Evolutionary conservation across 192 early-diverging fungal genomes (phyloP), one percentile per base, ranked within the genome.

Genomic region (Endogone sp.): DNA sequence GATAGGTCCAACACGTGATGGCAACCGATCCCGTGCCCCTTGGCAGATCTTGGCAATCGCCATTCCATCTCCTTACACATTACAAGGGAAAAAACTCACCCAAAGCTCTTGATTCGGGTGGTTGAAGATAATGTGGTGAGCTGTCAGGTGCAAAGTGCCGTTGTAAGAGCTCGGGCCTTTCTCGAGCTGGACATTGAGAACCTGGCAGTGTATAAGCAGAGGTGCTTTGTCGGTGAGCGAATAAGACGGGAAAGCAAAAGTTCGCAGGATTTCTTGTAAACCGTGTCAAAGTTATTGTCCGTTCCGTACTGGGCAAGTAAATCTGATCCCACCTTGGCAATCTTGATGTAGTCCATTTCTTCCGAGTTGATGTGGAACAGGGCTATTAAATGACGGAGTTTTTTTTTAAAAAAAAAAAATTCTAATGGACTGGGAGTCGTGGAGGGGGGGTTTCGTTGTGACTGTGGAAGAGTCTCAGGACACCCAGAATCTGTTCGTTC

Each of bases 121-220:
- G 58, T 44, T 79, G 77, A 93, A 94, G 37, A 92, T 85, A 26
- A 96, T 64, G 76, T 93, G 91, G 74, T 94, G 91, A 20, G 87
- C 81, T 10, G 88, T 90, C 55, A 94, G 67, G 62, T 94, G 90
- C 30, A 96, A 68, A 3, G 90, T 85, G 21, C 84, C 84, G 54
- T 67, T 70, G 57, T 70, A 65, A 1, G 71, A 71, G 24, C 65
- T 44, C 44, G 69, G 67, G 29, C 74, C 68, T 66, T 78, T 81
- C 68, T 83, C 81, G 27, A 83, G 66, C 62, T 76, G 71, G 11
- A 83, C 81, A 54, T 81, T 60, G 37, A 74, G 54, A 23, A 75
- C 77, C 79, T 81, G 68, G 62, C 60, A 74, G 65, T 65, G 62
- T 24, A n/a, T n/a, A n/a, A n/a, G n/a, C n/a, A n/a, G n/a, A n/a